A percentile compares a stretch with the other conserved stretches of the same genome.
Conservation (phyloP, 2,329 filamentous ascomycete genomes). For the Truncatella angustata region DNA sequence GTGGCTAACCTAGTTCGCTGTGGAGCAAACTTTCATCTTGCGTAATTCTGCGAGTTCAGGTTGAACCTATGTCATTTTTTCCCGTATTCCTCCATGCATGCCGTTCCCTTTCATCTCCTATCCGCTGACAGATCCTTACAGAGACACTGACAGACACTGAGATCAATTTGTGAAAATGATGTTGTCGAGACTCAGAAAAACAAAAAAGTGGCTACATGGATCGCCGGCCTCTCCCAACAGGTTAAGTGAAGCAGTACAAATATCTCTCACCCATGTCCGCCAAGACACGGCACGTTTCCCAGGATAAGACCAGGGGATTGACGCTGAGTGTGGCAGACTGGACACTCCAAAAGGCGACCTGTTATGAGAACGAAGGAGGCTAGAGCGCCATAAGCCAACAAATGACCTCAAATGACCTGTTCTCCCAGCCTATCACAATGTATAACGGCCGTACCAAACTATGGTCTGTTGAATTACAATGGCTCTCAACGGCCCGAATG, state of each 20-base stretch:
- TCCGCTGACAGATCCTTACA: too few species aligned
- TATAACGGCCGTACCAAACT: background rate
- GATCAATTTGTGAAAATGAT: too few species aligned
- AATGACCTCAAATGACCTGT: background rate
- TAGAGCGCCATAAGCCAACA: background rate
- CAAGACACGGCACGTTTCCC: slow-evolving; percentile 8
- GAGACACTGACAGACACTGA: too few species aligned
- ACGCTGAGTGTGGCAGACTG: slow-evolving; percentile 2
- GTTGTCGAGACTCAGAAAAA: too few species aligned
- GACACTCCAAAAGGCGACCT: background rate
- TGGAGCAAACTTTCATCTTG: too few species aligned
- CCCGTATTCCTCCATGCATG: too few species aligned
- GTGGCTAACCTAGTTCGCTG: too few species aligned
- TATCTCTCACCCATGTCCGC: background rate
- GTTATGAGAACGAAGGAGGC: background rate
- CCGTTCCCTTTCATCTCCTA: too few species aligned
- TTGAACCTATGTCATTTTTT: too few species aligned
- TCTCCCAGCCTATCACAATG: background rate
- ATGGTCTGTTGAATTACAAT: background rate
- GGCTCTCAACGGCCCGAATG: slow-evolving; percentile 1
- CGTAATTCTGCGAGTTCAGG: too few species aligned
- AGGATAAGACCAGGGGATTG: background rate
- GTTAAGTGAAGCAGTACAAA: background rate
- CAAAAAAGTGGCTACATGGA: too few species aligned
- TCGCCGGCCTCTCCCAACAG: too few species aligned